Base-by-base conservation (phyloP, 1,284 basidiomycete genomes). In the Inonotus hispidus region DNA sequence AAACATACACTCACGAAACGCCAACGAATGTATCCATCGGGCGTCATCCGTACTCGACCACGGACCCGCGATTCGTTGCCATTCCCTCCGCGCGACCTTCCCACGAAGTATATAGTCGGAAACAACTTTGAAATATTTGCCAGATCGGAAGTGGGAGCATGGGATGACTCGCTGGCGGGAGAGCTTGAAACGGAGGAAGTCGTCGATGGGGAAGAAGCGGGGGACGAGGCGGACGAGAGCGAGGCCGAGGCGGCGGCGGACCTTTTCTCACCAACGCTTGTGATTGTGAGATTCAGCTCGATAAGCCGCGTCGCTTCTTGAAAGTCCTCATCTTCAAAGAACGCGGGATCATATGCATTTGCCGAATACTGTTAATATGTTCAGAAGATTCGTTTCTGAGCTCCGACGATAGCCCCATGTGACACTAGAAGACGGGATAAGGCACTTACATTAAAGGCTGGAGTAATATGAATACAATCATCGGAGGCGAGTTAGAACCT, bases 281-380 rank as follows among this genome's bases (percentile, higher is more conserved):
- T 75, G 54, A 88, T 67, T 39, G 71, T 73, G n/a, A 88, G 71
- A 55, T 78, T 77, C 60, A 87, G 72, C 65, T 84, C 81, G 47
- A 88, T 79, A 38, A 87, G 76, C 16, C 84, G 78, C 5, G 82
- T 83, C 2, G 84, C 84, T 68, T 89, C 86, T 58, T 80, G 77
- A 67, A 87, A 84, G 8, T 75, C 72, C 37, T 71, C 70, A 58
- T 82, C 77, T 45, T 82, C 77, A 68, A 88, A 87, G 71, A 86
- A 83, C 4, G 70, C 67, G 2, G 76, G 72, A 64, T 79, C 65
- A 53, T 75, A 73, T 29, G 79, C 74, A 27, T 75, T 74, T 46
- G 71, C 68, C 19, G 76, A 73, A 65, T 73, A 77, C 80, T 82
- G 63, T 7, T 21, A 43, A n/a, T 29, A 43, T 37, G 32, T 3